Evolutionary conservation across 257 asterid species (phyloP), one percentile per base, ranked within the genome.

Genomic region (Rehmannia glutinosa): DNA sequence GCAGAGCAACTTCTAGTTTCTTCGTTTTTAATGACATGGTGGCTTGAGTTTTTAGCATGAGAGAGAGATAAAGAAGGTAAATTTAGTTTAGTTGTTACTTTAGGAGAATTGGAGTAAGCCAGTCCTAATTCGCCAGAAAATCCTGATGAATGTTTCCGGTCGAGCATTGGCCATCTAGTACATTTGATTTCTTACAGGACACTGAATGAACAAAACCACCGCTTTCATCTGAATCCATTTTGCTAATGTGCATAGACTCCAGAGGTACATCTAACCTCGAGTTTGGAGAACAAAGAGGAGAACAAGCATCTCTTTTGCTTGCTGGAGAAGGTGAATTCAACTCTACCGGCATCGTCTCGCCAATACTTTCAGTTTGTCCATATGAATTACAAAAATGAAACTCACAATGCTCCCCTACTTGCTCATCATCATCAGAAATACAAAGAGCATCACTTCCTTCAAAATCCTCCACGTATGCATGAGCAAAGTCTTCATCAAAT

Each of bases 401-500:
- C 49, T 65, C 73, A 61, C 25, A 21, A 71, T 50, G 60, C 62
- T 25, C 73, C 35, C 43, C 36, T 19, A 30, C 63, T 59, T 61
- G 60, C 17, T 72, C 82, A 28, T 77, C 77, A 20, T 77, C 82
- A 28, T 78, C 74, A 30, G 75, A 55, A 35, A 53, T 55, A 47
- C n/a, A 51, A 3, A 43, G 69, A 20, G 56, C 51, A 55, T 74
- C 87, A 68, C 72, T 61, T 67, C 74, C 86, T 58, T 60, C 82
- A 41, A 67, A 67, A 60, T 85, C 83, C 68, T 86, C 96, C 82
- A 82, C 20, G 76, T 84, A 86, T 21, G 91, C 95, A 47, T 49
- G 63, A 24, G 84, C 82, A 85, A 81, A 94, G 57, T 94, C 87
- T 56, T 76, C 77, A 61, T 89, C 94, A 75, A 85, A 75, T 57